Evolutionary conservation across 306 rosid species (phyloP), one percentile per base, ranked within the genome.

Genomic region (Quercus rubra): DNA sequence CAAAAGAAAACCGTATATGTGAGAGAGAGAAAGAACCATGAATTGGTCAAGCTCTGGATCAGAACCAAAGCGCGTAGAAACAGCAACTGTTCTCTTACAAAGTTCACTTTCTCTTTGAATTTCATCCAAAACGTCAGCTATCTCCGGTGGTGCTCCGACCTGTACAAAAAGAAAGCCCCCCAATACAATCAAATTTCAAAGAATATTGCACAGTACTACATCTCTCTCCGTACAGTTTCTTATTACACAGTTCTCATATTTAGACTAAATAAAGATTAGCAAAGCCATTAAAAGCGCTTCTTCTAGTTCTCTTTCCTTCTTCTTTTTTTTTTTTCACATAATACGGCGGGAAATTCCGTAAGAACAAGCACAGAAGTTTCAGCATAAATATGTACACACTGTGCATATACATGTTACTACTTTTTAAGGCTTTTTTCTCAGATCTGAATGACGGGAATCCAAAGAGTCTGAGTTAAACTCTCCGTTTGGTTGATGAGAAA

Each of bases 21-120:
- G 20, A 52, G 80, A 6, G 58, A 73, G 46, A 55, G 54, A 73
- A 41, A 69, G 62, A 78, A 92, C 98, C 98, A 93, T 93, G 89
- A 93, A 93, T 4, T 74, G 74, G 64, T 93, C 94, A 49, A 93
- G 98, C 74, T 93, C 98, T 27, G 91, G 97, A 87, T 93, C 94
- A 61, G 88, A 74, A 73, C 79, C 85, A 52, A 84, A 70, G 82
- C 78, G 71, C 76, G 75, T n/a, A 27, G 81, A 79, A 78, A 33
- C 80, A 35, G 51, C 69, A 33, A 74, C 12, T 55, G 75, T 71
- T 78, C 83, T 73, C 75, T 78, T 74, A 59, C 77, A 58, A 18
- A 82, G 49, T 17, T 54, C 74, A 19, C 69, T 76, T 25, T 83
- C 86, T 76, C 49, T 86, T 77, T 83, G 77, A 75, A 83, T 80